A percentile compares a stretch with the other conserved stretches of the same genome.
phyloP scores from a whole-genome alignment of 192 early-diverging fungal species.

The Entrophospora sp. region DNA sequence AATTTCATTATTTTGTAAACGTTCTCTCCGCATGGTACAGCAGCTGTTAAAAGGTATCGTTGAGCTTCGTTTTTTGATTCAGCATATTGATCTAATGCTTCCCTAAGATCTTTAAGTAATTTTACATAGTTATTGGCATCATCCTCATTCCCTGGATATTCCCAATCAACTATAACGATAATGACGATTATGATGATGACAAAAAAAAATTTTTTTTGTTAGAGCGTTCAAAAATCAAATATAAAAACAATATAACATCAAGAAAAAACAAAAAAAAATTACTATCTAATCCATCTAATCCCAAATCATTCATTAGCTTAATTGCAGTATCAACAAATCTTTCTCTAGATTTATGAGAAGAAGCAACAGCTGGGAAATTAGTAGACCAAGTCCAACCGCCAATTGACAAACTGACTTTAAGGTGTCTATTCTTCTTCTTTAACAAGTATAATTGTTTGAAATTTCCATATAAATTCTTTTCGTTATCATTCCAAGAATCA shows the following conservation, averaged over 20 bases:
- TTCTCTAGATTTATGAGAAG: conserved; percentile 34
- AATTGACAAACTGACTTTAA: conserved; percentile 64
- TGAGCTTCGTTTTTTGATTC: conserved; percentile 23
- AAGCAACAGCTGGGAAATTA: conserved; percentile 58
- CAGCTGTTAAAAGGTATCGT: conserved; percentile 57
- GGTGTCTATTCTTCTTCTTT: conserved; percentile 56
- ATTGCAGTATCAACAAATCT: conserved; percentile 51
- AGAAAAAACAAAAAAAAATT: conserved; percentile 15
- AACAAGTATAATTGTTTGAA: conserved; percentile 57
- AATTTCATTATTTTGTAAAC: conserved; percentile 57
- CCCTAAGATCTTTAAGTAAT: conserved; percentile 66
- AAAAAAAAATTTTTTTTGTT: too few relatives aligned
- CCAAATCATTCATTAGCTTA: conserved; percentile 36
- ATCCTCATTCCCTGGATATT: conserved; percentile 63
- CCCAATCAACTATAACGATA: conserved; percentile 51
- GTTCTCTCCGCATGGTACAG: conserved; percentile 53
- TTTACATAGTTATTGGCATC: conserved; percentile 74
- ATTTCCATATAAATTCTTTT: conserved; percentile 45
- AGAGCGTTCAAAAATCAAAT: too few relatives aligned
- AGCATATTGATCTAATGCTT: conserved; percentile 50
- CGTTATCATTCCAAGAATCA: conserved; percentile 50
- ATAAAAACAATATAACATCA: too few relatives aligned
- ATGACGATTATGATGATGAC: not conserved
- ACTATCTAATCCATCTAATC: conserved; percentile 48
- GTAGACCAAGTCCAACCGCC: conserved; percentile 73